Percentiles rank a stretch among this genome's conserved stretches.
Conservation (phyloP, 371 early-diverging fungal genomes). For the Sporodiniella umbellata region DNA sequence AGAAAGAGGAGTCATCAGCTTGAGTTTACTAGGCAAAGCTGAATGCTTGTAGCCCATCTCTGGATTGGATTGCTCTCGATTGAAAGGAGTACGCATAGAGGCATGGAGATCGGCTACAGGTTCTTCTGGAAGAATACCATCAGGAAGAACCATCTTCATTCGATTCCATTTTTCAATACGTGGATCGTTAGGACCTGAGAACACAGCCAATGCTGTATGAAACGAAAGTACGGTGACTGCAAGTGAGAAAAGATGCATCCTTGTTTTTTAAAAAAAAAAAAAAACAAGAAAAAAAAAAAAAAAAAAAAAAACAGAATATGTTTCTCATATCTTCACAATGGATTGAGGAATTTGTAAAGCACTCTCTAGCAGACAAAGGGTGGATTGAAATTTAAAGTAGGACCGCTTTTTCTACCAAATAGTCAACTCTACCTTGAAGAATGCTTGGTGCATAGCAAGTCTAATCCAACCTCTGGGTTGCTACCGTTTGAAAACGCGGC, state of each 20-base stretch:
- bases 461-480: too few relatives aligned
- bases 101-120: constrained; percentile 2
- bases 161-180: neutral
- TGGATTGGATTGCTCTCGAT: neutral
- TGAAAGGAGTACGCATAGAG: neutral
- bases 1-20: constrained; percentile 2
- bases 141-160: constrained; percentile 8
- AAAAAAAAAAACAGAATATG: neutral
- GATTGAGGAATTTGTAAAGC: neutral
- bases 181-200: neutral
- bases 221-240: neutral
- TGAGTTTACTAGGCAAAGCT: neutral
- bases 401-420: too few relatives aligned
- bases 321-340: neutral
- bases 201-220: neutral
- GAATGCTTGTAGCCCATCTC: constrained; percentile 3
- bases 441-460: too few relatives aligned
- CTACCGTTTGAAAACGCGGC: too few relatives aligned
- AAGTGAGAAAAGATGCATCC: neutral
- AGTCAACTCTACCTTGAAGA: too few relatives aligned
- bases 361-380: too few relatives aligned
- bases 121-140: constrained; percentile 4
- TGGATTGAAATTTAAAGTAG: too few relatives aligned
- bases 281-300: neutral
- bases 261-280: too few relatives aligned